These are phyloP conservation scores for Taphrina confusa DNA, from an alignment of 1,139 yeast species.

Conservation along the genomic window DNA sequence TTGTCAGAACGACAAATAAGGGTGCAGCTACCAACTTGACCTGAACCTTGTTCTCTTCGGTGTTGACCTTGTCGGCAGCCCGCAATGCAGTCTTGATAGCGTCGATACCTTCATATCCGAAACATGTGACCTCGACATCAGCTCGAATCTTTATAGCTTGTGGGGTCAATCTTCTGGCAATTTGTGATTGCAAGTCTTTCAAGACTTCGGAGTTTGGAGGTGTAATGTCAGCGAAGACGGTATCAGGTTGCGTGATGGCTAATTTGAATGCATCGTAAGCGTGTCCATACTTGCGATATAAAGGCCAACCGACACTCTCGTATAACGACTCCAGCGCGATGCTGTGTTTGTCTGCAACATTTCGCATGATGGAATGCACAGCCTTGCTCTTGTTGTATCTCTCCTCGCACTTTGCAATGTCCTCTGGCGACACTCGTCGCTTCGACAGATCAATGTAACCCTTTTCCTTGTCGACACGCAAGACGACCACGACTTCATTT, in stretches of 20 bases:
- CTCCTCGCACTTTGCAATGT: constrained; percentile 95
- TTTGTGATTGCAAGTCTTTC: constrained; percentile 46
- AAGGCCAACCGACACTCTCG: constrained; percentile 94
- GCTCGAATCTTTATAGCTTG: constrained; percentile 98
- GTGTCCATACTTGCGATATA: constrained; percentile 92
- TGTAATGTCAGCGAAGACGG: constrained; percentile 77
- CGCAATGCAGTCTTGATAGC: constrained; percentile 88
- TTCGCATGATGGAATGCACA: constrained; percentile 94
- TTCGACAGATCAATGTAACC: constrained; percentile 96
- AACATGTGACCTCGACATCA: constrained; percentile 95
- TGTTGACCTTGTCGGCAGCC: constrained; percentile 55
- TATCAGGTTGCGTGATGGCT: constrained; percentile 72
- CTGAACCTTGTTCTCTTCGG: constrained; percentile 69
- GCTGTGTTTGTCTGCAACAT: constrained; percentile 95
- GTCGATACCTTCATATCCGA: constrained; percentile 95
- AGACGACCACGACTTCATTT: constrained; percentile 97
- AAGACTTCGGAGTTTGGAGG: constrained; percentile 58
- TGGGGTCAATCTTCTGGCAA: constrained; percentile 91
- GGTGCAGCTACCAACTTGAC: constrained; percentile 98
- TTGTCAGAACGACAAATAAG: constrained; percentile 86
- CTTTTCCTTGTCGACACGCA: constrained; percentile 97
- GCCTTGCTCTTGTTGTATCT: constrained; percentile 96
- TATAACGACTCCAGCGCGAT: constrained; percentile 82
- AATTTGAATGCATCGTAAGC: constrained; percentile 96
- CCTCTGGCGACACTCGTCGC: constrained; percentile 98